Evolutionary conservation across 2,329 filamentous ascomycete genomes (phyloP).

Genomic region (Dissoconium aciculare): DNA sequence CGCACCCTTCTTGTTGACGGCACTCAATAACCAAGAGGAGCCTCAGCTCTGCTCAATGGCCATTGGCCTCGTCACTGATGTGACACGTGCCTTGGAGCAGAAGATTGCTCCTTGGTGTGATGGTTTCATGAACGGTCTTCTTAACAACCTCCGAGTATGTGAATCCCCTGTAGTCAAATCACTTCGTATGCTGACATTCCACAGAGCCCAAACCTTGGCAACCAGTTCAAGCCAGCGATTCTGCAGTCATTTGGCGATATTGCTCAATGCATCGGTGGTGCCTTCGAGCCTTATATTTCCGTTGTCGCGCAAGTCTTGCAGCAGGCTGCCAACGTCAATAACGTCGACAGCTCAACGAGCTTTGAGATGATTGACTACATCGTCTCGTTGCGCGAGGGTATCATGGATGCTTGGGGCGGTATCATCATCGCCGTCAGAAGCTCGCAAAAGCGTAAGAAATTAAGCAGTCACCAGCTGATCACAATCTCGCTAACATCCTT

Average conservation of each 20-base stretch:
- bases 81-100: constrained; percentile 78
- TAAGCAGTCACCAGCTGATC: not conserved
- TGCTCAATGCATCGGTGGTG: constrained; percentile 77
- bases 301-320: constrained; percentile 90
- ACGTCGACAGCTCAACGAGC: constrained; percentile 40
- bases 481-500: constrained; percentile 17
- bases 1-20: constrained; percentile 80
- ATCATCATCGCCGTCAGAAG: constrained; percentile 89
- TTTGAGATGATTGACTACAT: constrained; percentile 98
- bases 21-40: constrained; percentile 89
- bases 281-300: constrained; percentile 83
- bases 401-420: constrained; percentile 98
- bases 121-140: constrained; percentile 91
- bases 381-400: constrained; percentile 83
- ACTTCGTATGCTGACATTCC: constrained; percentile 16
- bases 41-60: constrained; percentile 89
- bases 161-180: constrained; percentile 8
- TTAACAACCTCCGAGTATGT: constrained; percentile 73
- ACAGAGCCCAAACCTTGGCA: constrained; percentile 69
- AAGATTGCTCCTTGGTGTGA: constrained; percentile 92
- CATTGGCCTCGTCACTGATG: constrained; percentile 92
- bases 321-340: constrained; percentile 73
- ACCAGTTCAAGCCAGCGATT: constrained; percentile 96
- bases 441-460: constrained; percentile 54
- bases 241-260: constrained; percentile 97